These are phyloP conservation scores for Teunomyces funiuensis DNA, from an alignment of 805 yeast species.

Conservation along the genomic window DNA sequence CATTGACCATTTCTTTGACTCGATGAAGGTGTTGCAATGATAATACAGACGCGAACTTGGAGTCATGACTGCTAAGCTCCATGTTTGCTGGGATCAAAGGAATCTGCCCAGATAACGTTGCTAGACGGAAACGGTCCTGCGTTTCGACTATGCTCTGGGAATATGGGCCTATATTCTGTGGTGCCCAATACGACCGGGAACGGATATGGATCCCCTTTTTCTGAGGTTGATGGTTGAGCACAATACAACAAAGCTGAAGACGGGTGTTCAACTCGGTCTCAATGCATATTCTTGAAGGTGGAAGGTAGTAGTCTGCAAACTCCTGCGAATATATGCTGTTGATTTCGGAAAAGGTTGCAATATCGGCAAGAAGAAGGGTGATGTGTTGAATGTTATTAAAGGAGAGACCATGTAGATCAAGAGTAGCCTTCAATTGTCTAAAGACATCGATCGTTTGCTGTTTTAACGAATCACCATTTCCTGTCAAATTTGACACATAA, in stretches of 20 bases:
- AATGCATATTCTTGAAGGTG: slow-evolving; percentile 89
- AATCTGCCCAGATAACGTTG: slow-evolving; percentile 85
- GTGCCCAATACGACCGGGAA: slow-evolving; percentile 96
- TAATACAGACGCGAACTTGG: slow-evolving; percentile 42
- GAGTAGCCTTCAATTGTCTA: slow-evolving; percentile 33
- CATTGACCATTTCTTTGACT: slow-evolving; percentile 56
- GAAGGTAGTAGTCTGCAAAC: slow-evolving; percentile 59
- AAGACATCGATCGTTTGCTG: slow-evolving; percentile 54
- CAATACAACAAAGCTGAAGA: slow-evolving; percentile 63
- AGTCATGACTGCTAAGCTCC: slow-evolving; percentile 37
- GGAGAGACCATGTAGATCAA: slow-evolving; percentile 29
- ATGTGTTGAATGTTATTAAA: slow-evolving; percentile 57
- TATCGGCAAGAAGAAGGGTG: slow-evolving; percentile 59
- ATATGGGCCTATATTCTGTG: slow-evolving; percentile 96
- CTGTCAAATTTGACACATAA: slow-evolving; percentile 31
- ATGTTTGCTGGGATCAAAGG: slow-evolving; percentile 76
- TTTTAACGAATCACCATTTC: slow-evolving; percentile 15
- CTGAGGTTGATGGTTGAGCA: slow-evolving; percentile 27
- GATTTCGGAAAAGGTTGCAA: slow-evolving; percentile 61
- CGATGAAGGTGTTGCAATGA: slow-evolving; percentile 74
- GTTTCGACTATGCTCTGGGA: slow-evolving; percentile 73
- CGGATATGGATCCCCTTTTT: slow-evolving; percentile 85
- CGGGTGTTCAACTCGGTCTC: slow-evolving; percentile 51
- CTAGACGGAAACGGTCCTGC: slow-evolving; percentile 39
- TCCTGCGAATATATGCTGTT: slow-evolving; percentile 59